Evolutionary conservation across 164 flowering plant genomes (phyloP).

Genomic region (Houttuynia cordata): DNA sequence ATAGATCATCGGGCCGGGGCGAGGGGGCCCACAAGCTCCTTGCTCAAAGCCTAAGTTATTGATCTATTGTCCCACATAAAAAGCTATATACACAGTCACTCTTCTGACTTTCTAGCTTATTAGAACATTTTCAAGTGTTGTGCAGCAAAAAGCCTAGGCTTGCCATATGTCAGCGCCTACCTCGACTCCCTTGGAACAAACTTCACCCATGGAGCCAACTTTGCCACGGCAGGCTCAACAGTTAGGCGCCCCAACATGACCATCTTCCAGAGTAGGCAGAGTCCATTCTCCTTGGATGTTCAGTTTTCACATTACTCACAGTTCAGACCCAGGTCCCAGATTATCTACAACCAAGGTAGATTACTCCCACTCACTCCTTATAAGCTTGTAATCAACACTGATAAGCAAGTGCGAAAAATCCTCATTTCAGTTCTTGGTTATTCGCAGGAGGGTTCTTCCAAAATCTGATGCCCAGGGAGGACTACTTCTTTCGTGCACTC

Average conservation of each 20-base stretch:
- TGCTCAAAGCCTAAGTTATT: too few species aligned
- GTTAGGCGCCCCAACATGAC: constrained; percentile 40
- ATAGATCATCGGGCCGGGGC: too few species aligned
- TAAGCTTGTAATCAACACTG: background rate
- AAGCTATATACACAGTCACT: too few species aligned
- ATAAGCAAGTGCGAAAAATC: background rate
- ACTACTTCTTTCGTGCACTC: constrained; percentile 27
- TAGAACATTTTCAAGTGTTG: background rate
- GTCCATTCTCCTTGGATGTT: constrained; percentile 43
- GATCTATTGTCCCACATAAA: too few species aligned
- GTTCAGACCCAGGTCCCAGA: constrained; percentile 22
- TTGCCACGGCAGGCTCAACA: constrained; percentile 29
- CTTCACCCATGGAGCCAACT: constrained; percentile 57
- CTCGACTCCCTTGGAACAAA: constrained; percentile 47
- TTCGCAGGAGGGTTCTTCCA: constrained; percentile 13
- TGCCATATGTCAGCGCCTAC: constrained; percentile 36
- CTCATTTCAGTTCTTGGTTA: background rate
- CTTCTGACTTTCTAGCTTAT: too few species aligned
- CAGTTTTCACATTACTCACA: constrained; percentile 30
- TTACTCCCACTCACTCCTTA: background rate
- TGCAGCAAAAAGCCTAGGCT: constrained; percentile 20
- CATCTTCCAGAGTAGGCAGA: constrained; percentile 31
- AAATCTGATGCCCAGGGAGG: constrained; percentile 23
- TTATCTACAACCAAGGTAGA: constrained; percentile 1
- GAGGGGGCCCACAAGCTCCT: too few species aligned